Conservation (phyloP, 139 green algal species). For the Zygnema cylindricum region DNA sequence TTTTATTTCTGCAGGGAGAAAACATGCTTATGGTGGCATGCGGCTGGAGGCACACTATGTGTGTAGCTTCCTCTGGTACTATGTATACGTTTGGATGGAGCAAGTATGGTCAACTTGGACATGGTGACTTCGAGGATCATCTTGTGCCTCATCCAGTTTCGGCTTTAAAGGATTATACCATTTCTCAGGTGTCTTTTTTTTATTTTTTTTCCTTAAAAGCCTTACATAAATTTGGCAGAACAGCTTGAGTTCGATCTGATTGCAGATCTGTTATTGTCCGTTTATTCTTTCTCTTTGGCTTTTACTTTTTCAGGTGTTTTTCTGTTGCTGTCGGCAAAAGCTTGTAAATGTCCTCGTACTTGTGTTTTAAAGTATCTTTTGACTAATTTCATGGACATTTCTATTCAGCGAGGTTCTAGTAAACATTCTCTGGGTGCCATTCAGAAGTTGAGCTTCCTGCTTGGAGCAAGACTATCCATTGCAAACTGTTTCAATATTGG, state of each 20-base stretch:
- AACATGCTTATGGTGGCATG: slow-evolving; percentile 70
- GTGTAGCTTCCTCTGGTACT: slow-evolving; percentile 67
- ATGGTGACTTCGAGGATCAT: slow-evolving; percentile 72
- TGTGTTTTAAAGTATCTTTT: too few relatives aligned
- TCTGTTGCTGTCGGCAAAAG: too few relatives aligned
- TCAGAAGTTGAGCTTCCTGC: too few relatives aligned
- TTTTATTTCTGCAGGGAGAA: slow-evolving; percentile 39
- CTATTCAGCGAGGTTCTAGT: too few relatives aligned
- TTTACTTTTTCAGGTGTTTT: too few relatives aligned
- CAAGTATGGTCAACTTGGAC: slow-evolving; percentile 91
- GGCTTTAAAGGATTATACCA: slow-evolving; percentile 35
- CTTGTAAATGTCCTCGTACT: too few relatives aligned
- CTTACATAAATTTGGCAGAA: neutral
- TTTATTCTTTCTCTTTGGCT: neutral
- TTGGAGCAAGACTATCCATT: too few relatives aligned
- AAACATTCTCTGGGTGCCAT: too few relatives aligned
- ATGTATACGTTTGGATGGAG: slow-evolving; percentile 89
- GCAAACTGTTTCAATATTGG: too few relatives aligned
- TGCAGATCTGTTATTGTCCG: neutral
- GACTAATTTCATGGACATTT: too few relatives aligned
- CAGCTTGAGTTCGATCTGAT: neutral
- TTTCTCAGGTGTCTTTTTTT: slow-evolving; percentile 30
- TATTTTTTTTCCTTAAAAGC: slow-evolving; percentile 22
- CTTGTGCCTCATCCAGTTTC: slow-evolving; percentile 37
- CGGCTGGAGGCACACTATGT: slow-evolving; percentile 86